Percentiles rank a stretch among this genome's conserved stretches.
phyloP scores from a whole-genome alignment of 805 yeast genomes.

The Metschnikowia sp. region DNA sequence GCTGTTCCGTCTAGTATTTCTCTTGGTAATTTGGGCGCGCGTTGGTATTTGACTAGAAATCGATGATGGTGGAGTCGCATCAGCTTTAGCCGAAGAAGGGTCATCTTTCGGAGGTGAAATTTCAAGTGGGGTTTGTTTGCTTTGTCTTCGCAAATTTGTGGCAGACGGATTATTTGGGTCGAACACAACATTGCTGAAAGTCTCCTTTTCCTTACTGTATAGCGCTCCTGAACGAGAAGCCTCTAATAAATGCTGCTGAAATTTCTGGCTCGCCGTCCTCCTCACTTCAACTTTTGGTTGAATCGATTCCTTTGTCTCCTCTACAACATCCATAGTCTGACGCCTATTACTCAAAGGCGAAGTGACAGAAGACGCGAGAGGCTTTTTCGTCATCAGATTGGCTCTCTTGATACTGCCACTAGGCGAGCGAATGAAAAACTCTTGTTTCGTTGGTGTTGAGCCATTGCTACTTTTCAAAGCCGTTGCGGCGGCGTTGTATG shows the following conservation, averaged over 20 bases:
- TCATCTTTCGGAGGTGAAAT: background rate
- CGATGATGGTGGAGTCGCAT: background rate
- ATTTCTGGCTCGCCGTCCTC: slow-evolving; percentile 34
- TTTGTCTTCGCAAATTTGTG: slow-evolving; percentile 12
- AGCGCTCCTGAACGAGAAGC: slow-evolving; percentile 38
- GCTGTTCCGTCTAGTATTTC: slow-evolving; percentile 27
- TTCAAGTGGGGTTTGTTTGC: background rate
- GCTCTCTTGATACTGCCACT: slow-evolving; percentile 9
- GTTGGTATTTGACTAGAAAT: slow-evolving; percentile 7
- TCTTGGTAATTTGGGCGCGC: slow-evolving; percentile 16
- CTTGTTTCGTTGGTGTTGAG: slow-evolving; percentile 1
- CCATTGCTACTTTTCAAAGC: slow-evolving; percentile 20
- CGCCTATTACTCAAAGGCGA: slow-evolving; percentile 9
- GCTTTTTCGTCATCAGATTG: slow-evolving; percentile 8
- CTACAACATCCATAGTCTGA: slow-evolving; percentile 8
- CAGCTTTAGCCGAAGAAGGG: background rate
- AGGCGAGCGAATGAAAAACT: slow-evolving; percentile 17
- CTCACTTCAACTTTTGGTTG: slow-evolving; percentile 3
- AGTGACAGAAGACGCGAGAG: background rate
- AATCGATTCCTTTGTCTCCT: slow-evolving; percentile 13
- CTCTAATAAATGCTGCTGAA: slow-evolving; percentile 36
- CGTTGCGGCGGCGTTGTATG: slow-evolving; percentile 27
- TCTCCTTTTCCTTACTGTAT: slow-evolving; percentile 36
- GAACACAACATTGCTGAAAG: slow-evolving; percentile 34
- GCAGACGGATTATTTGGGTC: slow-evolving; percentile 38